Conservation (phyloP, 495 filamentous ascomycete species). For the Beverwykella pulmonaria region DNA sequence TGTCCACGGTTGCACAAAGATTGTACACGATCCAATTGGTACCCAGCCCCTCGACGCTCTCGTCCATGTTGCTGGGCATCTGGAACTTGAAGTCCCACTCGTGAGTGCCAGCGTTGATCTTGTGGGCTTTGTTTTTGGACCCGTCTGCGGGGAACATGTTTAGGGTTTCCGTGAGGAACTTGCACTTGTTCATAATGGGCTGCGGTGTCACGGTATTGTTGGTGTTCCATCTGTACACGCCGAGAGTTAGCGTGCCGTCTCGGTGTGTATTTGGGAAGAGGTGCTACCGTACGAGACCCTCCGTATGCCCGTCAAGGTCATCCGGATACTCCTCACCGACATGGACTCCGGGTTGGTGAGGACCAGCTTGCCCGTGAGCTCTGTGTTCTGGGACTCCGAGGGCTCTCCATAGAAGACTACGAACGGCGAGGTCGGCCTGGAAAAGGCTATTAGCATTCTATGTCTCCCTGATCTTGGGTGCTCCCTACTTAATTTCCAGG, state of each 20-base stretch:
- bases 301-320: slow-evolving; percentile 43
- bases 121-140: slow-evolving; percentile 54
- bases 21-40: slow-evolving; percentile 83
- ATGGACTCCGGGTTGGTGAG: slow-evolving; percentile 44
- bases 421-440: slow-evolving; percentile 44
- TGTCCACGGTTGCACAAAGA: slow-evolving; percentile 82
- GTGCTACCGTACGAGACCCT: slow-evolving; percentile 43
- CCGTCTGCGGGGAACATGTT: slow-evolving; percentile 39
- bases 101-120: slow-evolving; percentile 76
- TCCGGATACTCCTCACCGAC: slow-evolving; percentile 42
- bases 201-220: slow-evolving; percentile 36
- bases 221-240: slow-evolving; percentile 27
- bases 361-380: slow-evolving; percentile 45
- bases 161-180: slow-evolving; percentile 40
- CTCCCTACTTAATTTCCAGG: slow-evolving; percentile 40
- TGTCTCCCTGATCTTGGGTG: not conserved
- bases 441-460: slow-evolving; percentile 8
- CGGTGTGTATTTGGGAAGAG: not conserved
- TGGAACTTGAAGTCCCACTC: slow-evolving; percentile 86
- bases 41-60: slow-evolving; percentile 84
- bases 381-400: slow-evolving; percentile 40
- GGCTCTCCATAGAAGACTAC: slow-evolving; percentile 47
- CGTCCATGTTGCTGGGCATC: slow-evolving; percentile 73
- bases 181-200: slow-evolving; percentile 41
- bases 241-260: not conserved